Conservation (phyloP, 2,329 filamentous ascomycete genomes). For the Dothiorella sarmentorum region DNA sequence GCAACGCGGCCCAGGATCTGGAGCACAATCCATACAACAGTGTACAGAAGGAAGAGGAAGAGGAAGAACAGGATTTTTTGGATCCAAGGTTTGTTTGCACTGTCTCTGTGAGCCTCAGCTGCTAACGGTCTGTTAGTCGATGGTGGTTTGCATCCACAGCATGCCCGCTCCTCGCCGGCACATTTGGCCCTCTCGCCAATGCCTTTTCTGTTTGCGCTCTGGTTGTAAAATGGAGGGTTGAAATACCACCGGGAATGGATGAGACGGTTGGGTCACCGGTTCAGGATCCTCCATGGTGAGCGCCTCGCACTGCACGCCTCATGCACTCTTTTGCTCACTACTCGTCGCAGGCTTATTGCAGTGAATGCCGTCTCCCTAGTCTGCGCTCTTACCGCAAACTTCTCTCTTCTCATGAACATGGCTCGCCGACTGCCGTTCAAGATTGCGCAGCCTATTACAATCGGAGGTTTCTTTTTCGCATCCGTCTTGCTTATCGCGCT, state of each 20-base stretch:
- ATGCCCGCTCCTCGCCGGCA: slow-evolving; percentile 55
- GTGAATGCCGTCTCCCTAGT: slow-evolving; percentile 56
- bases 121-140: slow-evolving; percentile 32
- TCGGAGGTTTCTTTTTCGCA: slow-evolving; percentile 56
- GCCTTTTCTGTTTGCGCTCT: slow-evolving; percentile 56
- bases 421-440: slow-evolving; percentile 52
- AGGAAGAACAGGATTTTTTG: slow-evolving; percentile 42
- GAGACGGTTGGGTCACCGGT: slow-evolving; percentile 47
- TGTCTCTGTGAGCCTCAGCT: neutral
- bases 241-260: slow-evolving; percentile 45
- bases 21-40: slow-evolving; percentile 35
- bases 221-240: slow-evolving; percentile 54
- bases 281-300: slow-evolving; percentile 52
- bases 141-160: slow-evolving; percentile 63
- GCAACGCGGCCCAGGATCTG: slow-evolving; percentile 45
- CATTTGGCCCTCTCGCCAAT: slow-evolving; percentile 55
- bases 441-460: slow-evolving; percentile 58
- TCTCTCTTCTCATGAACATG: slow-evolving; percentile 58
- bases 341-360: slow-evolving; percentile 43
- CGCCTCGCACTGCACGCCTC: neutral
- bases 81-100: slow-evolving; percentile 39
- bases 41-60: slow-evolving; percentile 35
- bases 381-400: slow-evolving; percentile 53
- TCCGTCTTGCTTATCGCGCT: slow-evolving; percentile 54
- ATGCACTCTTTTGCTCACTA: neutral